Evolutionary conservation across 2,329 filamentous ascomycete genomes (phyloP).

Genomic region (Neocucurbitaria cava): DNA sequence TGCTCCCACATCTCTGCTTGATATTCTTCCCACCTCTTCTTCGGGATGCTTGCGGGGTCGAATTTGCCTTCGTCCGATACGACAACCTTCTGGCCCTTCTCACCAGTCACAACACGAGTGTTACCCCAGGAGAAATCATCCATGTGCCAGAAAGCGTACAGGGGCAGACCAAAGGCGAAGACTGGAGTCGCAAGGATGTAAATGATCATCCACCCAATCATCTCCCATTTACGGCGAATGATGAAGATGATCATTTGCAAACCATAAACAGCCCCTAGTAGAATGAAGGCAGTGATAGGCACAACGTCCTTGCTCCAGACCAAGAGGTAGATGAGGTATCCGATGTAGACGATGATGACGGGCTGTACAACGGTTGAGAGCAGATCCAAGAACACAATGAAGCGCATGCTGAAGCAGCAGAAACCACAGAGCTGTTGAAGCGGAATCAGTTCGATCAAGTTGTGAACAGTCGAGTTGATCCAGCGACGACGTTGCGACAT

Average conservation of each 20-base stretch:
- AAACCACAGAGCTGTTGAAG: constrained; percentile 95
- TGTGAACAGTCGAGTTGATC: constrained; percentile 99
- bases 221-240: constrained; percentile 95
- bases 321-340: constrained; percentile 83
- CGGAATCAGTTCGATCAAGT: constrained; percentile 92
- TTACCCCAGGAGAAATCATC: constrained; percentile 99
- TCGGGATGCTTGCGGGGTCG: constrained; percentile 87
- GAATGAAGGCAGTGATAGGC: constrained; percentile 84
- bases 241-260: constrained; percentile 98
- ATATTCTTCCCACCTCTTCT: constrained; percentile 99
- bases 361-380: constrained; percentile 91
- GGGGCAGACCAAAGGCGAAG: constrained; percentile 86
- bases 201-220: constrained; percentile 99
- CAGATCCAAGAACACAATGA: constrained; percentile 93
- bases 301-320: constrained; percentile 67
- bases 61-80: constrained; percentile 98
- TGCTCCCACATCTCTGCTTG: constrained; percentile 97
- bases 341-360: constrained; percentile 87
- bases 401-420: constrained; percentile 99
- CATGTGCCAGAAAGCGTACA: constrained; percentile 99
- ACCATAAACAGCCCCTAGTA: constrained; percentile 96
- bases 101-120: constrained; percentile 94
- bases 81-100: constrained; percentile 89
- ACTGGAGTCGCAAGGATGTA: constrained; percentile 91
- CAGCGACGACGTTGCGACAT: constrained; percentile 97